A percentile compares a stretch with the other conserved stretches of the same genome.
Evolutionary conservation across 2,329 filamentous ascomycete genomes (phyloP).

Genomic region (Chaetoscypha palmicola): DNA sequence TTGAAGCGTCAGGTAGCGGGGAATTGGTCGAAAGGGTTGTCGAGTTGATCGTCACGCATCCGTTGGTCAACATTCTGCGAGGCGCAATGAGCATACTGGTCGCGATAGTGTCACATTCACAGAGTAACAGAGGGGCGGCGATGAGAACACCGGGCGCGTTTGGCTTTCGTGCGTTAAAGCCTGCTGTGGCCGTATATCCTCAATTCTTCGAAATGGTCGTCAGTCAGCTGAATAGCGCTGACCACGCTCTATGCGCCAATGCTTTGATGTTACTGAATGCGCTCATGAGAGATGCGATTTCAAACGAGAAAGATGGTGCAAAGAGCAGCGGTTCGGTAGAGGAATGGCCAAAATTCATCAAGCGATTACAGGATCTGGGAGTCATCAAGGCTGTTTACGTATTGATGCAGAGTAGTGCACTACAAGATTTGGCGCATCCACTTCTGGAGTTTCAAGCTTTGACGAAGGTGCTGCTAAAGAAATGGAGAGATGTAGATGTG

Average conservation of each 20-base stretch:
- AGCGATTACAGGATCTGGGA: constrained; percentile 83
- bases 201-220: constrained; percentile 94
- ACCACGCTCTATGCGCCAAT: constrained; percentile 93
- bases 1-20: constrained; percentile 54
- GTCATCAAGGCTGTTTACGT: constrained; percentile 87
- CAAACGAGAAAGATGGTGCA: constrained; percentile 43
- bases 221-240: constrained; percentile 82
- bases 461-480: constrained; percentile 78
- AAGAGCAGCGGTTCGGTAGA: constrained; percentile 40
- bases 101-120: constrained; percentile 81
- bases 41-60: constrained; percentile 88
- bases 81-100: constrained; percentile 96
- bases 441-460: constrained; percentile 88
- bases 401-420: constrained; percentile 87
- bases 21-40: constrained; percentile 73
- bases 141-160: constrained; percentile 54
- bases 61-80: constrained; percentile 91
- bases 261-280: constrained; percentile 93
- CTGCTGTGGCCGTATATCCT: constrained; percentile 82
- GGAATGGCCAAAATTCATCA: constrained; percentile 95
- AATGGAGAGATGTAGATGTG: constrained; percentile 80
- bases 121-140: constrained; percentile 41
- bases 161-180: constrained; percentile 87
- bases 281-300: constrained; percentile 84
- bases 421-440: constrained; percentile 85